phyloP scores from a whole-genome alignment of 106 monocot genomes.

The Phalaenopsis aphrodite region DNA sequence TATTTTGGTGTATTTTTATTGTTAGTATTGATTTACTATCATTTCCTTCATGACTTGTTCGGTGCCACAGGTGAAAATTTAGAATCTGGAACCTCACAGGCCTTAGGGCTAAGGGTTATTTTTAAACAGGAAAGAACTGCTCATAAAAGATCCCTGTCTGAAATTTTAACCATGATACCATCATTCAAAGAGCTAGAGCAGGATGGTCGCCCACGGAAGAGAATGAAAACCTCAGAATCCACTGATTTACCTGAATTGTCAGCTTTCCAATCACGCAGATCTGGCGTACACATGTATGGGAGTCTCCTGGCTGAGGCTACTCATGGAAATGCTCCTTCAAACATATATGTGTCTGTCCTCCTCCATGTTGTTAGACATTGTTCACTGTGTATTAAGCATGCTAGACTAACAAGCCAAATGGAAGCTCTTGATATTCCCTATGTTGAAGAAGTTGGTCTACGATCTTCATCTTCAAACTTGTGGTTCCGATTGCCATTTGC shows the following conservation, averaged over 20 bases:
- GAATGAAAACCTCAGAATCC: constrained; percentile 45
- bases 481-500: constrained; percentile 90
- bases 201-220: constrained; percentile 25
- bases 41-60: constrained; percentile 1
- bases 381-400: constrained; percentile 92
- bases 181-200: constrained; percentile 37
- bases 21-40: not conserved
- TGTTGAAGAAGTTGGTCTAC: constrained; percentile 85
- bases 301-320: constrained; percentile 55
- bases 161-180: constrained; percentile 46
- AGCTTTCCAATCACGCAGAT: constrained; percentile 16
- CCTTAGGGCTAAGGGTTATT: constrained; percentile 16
- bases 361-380: constrained; percentile 90
- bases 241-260: constrained; percentile 17
- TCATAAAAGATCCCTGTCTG: constrained; percentile 54
- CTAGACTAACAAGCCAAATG: constrained; percentile 89
- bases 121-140: constrained; percentile 24
- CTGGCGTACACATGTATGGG: constrained; percentile 36
- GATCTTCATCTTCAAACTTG: constrained; percentile 61
- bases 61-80: constrained; percentile 28
- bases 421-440: constrained; percentile 89
- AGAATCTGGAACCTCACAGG: constrained; percentile 12
- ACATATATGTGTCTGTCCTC: constrained; percentile 55
- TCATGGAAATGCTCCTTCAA: constrained; percentile 49
- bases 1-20: not conserved